Evolutionary conservation across 2,329 filamentous ascomycete species (phyloP).

Genomic region (Apiospora kogelbergensis): DNA sequence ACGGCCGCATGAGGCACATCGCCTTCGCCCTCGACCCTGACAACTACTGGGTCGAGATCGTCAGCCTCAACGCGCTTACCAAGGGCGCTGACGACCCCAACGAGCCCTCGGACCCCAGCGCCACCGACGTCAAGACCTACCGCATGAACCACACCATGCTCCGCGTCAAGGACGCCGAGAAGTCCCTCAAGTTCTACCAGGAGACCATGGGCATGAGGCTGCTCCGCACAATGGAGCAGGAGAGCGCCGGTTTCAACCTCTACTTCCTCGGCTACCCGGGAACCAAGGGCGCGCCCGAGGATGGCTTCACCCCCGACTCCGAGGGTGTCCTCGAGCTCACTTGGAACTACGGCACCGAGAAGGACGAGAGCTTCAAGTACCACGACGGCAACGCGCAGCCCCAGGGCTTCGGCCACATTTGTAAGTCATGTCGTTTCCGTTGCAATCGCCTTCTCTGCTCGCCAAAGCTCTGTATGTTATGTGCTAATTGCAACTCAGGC

Average conservation of each 20-base stretch:
- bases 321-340: conserved; percentile 91
- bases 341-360: conserved; percentile 83
- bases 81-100: conserved; percentile 62
- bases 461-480: not conserved
- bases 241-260: conserved; percentile 75
- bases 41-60: conserved; percentile 82
- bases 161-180: conserved; percentile 79
- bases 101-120: conserved; percentile 59
- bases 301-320: conserved; percentile 60
- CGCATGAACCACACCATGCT: conserved; percentile 93
- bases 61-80: conserved; percentile 62
- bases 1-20: conserved; percentile 84
- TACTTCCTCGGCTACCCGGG: conserved; percentile 87
- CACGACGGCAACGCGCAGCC: conserved; percentile 91
- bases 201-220: conserved; percentile 88
- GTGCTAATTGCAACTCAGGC: conserved; percentile 41
- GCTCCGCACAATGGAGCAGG: conserved; percentile 69
- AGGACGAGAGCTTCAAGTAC: conserved; percentile 79
- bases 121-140: conserved; percentile 73
- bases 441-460: not conserved
- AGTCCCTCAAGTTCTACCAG: conserved; percentile 77
- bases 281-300: conserved; percentile 51
- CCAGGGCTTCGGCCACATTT: conserved; percentile 93
- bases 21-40: conserved; percentile 90
- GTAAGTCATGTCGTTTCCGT: conserved; percentile 45